These are phyloP conservation scores for Salix purpurea DNA, from an alignment of 345 rosid species.

Conservation along the genomic window DNA sequence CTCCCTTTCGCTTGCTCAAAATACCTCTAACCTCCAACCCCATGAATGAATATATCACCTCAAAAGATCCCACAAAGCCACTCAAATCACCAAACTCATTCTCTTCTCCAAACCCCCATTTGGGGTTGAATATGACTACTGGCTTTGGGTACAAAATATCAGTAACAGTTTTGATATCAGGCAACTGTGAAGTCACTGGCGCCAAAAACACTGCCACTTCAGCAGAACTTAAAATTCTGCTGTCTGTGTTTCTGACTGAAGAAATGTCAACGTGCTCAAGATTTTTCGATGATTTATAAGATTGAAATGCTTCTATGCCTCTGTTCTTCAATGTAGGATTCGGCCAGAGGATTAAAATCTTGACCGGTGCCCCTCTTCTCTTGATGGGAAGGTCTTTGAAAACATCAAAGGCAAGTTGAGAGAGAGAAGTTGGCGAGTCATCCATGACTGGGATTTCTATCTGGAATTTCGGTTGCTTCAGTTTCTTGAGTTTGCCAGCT, in stretches of 20 bases:
- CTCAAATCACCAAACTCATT: slow-evolving; percentile 45
- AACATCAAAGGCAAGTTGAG: slow-evolving; percentile 51
- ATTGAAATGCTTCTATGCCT: slow-evolving; percentile 38
- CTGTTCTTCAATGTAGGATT: slow-evolving; percentile 25
- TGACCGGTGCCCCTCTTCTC: slow-evolving; percentile 52
- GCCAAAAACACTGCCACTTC: slow-evolving; percentile 69
- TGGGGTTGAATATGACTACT: slow-evolving; percentile 72
- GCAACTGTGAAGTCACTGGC: slow-evolving; percentile 51
- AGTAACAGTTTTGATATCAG: slow-evolving; percentile 27
- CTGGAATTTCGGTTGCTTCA: slow-evolving; percentile 68
- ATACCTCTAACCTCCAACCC: slow-evolving; percentile 73
- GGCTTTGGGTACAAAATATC: slow-evolving; percentile 56
- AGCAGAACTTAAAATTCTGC: slow-evolving; percentile 34
- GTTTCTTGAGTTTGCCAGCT: slow-evolving; percentile 60
- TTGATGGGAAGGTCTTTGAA: slow-evolving; percentile 49
- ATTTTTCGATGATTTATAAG: slow-evolving; percentile 21
- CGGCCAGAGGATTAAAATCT: slow-evolving; percentile 56
- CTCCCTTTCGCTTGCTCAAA: slow-evolving; percentile 63
- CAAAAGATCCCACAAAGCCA: slow-evolving; percentile 55
- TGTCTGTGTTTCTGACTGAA: slow-evolving; percentile 20
- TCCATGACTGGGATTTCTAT: slow-evolving; percentile 70
- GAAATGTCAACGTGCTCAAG: slow-evolving; percentile 40
- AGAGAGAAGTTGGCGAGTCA: slow-evolving; percentile 57
- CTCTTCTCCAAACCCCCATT: slow-evolving; percentile 66
- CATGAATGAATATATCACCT: slow-evolving; percentile 70